phyloP scores from a whole-genome alignment of 2,329 filamentous ascomycete genomes.

The Colletotrichum orbiculare region DNA sequence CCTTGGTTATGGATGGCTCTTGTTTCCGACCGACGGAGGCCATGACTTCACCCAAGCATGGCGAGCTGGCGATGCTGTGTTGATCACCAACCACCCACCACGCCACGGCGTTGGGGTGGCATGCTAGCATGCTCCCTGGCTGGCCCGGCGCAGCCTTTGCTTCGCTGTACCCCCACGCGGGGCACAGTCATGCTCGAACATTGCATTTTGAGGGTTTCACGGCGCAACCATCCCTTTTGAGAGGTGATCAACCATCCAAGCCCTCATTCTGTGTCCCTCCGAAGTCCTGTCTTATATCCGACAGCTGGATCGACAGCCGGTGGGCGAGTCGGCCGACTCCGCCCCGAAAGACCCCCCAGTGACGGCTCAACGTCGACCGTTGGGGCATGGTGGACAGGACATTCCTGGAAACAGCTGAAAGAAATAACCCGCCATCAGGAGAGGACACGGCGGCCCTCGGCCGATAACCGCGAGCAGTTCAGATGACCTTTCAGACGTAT shows the following conservation, averaged over 20 bases:
- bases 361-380: background rate
- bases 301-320: slow-evolving; percentile 11
- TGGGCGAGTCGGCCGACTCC: slow-evolving; percentile 26
- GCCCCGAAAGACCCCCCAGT: slow-evolving; percentile 15
- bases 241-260: slow-evolving; percentile 28
- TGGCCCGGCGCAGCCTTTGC: slow-evolving; percentile 13
- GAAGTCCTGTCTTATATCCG: slow-evolving; percentile 29
- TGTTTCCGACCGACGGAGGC: slow-evolving; percentile 10
- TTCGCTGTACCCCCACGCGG: slow-evolving; percentile 34
- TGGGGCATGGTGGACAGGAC: background rate
- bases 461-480: slow-evolving; percentile 20
- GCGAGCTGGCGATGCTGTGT: slow-evolving; percentile 21
- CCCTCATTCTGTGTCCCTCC: slow-evolving; percentile 21
- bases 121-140: slow-evolving; percentile 31
- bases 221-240: slow-evolving; percentile 33
- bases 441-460: slow-evolving; percentile 14
- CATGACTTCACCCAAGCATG: slow-evolving; percentile 28
- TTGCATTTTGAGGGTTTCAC: slow-evolving; percentile 17
- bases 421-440: background rate
- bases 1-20: slow-evolving; percentile 8
- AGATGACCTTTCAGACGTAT: slow-evolving; percentile 26
- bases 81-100: slow-evolving; percentile 26
- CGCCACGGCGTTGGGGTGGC: slow-evolving; percentile 19
- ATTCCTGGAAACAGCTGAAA: too few relatives aligned
- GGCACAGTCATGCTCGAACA: slow-evolving; percentile 30